Evolutionary conservation across 2,329 filamentous ascomycete species (phyloP).

Genomic region (Verticillium klebahnii): DNA sequence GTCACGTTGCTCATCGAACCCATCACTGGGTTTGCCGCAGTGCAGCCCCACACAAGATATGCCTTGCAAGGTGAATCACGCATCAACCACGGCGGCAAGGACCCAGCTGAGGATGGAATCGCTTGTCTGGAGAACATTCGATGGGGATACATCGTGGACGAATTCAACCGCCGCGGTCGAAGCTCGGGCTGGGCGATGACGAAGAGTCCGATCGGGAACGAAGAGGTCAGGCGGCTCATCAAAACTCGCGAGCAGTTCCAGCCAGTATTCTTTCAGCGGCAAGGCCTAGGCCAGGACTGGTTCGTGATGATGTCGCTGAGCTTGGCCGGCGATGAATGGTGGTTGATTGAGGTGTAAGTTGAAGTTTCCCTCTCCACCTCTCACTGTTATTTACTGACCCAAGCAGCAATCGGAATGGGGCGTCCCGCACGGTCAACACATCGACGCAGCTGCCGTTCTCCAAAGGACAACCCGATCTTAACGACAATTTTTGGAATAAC

Average conservation of each 20-base stretch:
- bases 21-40: slow-evolving; percentile 68
- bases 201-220: slow-evolving; percentile 42
- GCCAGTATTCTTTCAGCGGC: slow-evolving; percentile 63
- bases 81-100: slow-evolving; percentile 54
- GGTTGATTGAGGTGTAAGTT: slow-evolving; percentile 62
- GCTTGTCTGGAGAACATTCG: slow-evolving; percentile 56
- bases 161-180: slow-evolving; percentile 55
- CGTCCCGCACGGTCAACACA: slow-evolving; percentile 17
- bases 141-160: slow-evolving; percentile 55
- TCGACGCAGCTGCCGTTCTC: slow-evolving; percentile 33
- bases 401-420: slow-evolving; percentile 20
- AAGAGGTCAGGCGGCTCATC: slow-evolving; percentile 55
- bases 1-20: slow-evolving; percentile 67
- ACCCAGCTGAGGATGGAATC: slow-evolving; percentile 54
- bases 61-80: slow-evolving; percentile 56
- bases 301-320: slow-evolving; percentile 67
- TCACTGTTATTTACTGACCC: slow-evolving; percentile 1
- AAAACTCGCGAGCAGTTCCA: slow-evolving; percentile 61
- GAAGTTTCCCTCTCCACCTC: neutral
- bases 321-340: slow-evolving; percentile 73
- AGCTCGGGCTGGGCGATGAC: slow-evolving; percentile 60
- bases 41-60: slow-evolving; percentile 60
- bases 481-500: slow-evolving; percentile 47
- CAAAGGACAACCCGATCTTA: slow-evolving; percentile 37
- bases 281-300: slow-evolving; percentile 70